These are phyloP conservation scores for Phytophthora palmivora DNA, from an alignment of 352 stramenopile species.

Conservation along the genomic window DNA sequence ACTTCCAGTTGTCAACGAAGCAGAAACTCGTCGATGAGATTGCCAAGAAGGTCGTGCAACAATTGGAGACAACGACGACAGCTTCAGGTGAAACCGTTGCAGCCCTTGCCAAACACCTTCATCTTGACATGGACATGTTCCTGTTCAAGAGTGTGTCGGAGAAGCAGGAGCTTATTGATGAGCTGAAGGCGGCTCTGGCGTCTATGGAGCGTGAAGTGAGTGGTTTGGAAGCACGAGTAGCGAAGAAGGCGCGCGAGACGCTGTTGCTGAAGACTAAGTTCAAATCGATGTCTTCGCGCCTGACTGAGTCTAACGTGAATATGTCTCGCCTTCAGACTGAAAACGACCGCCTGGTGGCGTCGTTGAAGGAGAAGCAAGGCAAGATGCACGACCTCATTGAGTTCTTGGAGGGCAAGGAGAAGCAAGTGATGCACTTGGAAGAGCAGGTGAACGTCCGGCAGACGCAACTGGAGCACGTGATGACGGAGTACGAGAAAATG, in stretches of 20 bases:
- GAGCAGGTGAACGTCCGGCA: slow-evolving; percentile 63
- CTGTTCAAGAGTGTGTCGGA: slow-evolving; percentile 75
- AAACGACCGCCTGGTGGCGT: slow-evolving; percentile 55
- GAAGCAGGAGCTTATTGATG: slow-evolving; percentile 73
- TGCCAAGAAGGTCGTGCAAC: slow-evolving; percentile 62
- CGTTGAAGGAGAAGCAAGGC: slow-evolving; percentile 63
- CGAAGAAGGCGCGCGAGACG: slow-evolving; percentile 61
- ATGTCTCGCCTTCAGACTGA: slow-evolving; percentile 63
- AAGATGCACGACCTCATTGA: slow-evolving; percentile 64
- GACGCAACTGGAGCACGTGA: slow-evolving; percentile 56
- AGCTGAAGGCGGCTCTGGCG: slow-evolving; percentile 63
- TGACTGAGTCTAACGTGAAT: slow-evolving; percentile 52
- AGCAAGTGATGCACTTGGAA: slow-evolving; percentile 69
- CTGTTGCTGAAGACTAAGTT: slow-evolving; percentile 66
- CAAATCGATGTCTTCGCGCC: slow-evolving; percentile 56
- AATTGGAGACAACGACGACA: slow-evolving; percentile 43
- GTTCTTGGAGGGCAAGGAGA: slow-evolving; percentile 71
- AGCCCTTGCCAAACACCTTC: slow-evolving; percentile 36
- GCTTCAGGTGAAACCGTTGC: slow-evolving; percentile 22
- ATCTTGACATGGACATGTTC: slow-evolving; percentile 77
- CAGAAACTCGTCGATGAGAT: slow-evolving; percentile 84
- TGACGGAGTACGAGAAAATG: slow-evolving; percentile 44
- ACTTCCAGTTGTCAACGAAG: slow-evolving; percentile 83
- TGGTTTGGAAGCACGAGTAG: slow-evolving; percentile 58
- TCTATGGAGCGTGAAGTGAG: slow-evolving; percentile 79